A percentile compares a stretch with the other conserved stretches of the same genome.
Conservation (phyloP, 371 early-diverging fungal species). For the Apophysomyces variabilis region DNA sequence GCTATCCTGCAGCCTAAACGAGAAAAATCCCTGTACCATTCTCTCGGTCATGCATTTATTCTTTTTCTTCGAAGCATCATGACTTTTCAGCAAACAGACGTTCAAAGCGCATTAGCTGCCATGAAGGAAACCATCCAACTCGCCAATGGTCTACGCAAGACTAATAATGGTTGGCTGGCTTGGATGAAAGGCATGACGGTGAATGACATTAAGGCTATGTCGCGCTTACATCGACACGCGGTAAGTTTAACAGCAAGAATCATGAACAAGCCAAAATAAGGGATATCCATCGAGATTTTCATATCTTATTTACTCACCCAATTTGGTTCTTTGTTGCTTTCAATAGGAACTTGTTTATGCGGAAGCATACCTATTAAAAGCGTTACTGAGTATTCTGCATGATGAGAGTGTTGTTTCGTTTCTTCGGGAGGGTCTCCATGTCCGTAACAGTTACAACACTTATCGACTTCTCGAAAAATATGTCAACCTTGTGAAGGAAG, state of each 20-base stretch:
- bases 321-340: slow-evolving; percentile 3
- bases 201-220: slow-evolving; percentile 55
- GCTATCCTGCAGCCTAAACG: slow-evolving; percentile 44
- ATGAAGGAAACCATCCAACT: slow-evolving; percentile 55
- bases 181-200: slow-evolving; percentile 26
- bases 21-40: slow-evolving; percentile 59
- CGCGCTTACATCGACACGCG: slow-evolving; percentile 64
- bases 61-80: slow-evolving; percentile 63
- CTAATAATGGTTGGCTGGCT: slow-evolving; percentile 27
- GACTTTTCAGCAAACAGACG: slow-evolving; percentile 68
- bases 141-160: slow-evolving; percentile 52
- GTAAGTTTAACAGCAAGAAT: slow-evolving; percentile 20
- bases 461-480: slow-evolving; percentile 60
- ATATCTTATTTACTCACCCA: background rate
- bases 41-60: slow-evolving; percentile 65
- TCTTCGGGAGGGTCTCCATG: slow-evolving; percentile 68
- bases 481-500: slow-evolving; percentile 43
- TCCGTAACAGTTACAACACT: slow-evolving; percentile 59
- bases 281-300: background rate
- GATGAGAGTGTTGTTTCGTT: slow-evolving; percentile 71
- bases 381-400: slow-evolving; percentile 61
- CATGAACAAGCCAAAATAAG: background rate
- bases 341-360: slow-evolving; percentile 69
- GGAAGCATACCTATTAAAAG: slow-evolving; percentile 66
- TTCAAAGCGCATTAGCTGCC: slow-evolving; percentile 54